Conservation (phyloP, 2,329 filamentous ascomycete genomes). For the Xylaria sp. region DNA sequence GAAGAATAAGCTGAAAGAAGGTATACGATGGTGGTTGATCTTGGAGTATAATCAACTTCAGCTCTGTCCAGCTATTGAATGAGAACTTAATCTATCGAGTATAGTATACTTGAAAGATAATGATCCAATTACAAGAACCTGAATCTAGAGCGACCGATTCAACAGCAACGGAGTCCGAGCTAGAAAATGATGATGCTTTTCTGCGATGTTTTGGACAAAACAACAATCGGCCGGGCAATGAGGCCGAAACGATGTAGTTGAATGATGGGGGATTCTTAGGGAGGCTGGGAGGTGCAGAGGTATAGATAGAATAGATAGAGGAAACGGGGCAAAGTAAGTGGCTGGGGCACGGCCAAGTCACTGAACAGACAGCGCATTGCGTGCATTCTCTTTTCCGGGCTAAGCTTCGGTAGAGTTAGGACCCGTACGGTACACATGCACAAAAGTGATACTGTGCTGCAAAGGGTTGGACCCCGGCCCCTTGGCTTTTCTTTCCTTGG, state of each 20-base stretch:
- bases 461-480: constrained; percentile 8
- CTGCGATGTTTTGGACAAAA: constrained; percentile 29
- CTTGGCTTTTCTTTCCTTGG: too few relatives aligned
- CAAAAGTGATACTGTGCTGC: neutral
- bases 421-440: neutral
- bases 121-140: constrained; percentile 9
- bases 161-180: neutral
- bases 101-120: constrained; percentile 24
- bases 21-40: constrained; percentile 19
- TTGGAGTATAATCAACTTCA: constrained; percentile 15
- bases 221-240: constrained; percentile 32
- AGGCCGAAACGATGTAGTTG: constrained; percentile 25
- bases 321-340: constrained; percentile 39
- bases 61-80: constrained; percentile 16
- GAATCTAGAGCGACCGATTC: constrained; percentile 12
- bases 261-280: constrained; percentile 36
- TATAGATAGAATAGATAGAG: constrained; percentile 29
- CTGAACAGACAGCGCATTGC: constrained; percentile 33
- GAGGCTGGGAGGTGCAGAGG: constrained; percentile 30
- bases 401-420: neutral
- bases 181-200: constrained; percentile 8
- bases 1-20: constrained; percentile 4
- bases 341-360: constrained; percentile 40
- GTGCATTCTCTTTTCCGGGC: constrained; percentile 8
- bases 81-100: constrained; percentile 28